Base-by-base conservation (phyloP, 495 filamentous ascomycete species). In the Cairneyella variabilis region DNA sequence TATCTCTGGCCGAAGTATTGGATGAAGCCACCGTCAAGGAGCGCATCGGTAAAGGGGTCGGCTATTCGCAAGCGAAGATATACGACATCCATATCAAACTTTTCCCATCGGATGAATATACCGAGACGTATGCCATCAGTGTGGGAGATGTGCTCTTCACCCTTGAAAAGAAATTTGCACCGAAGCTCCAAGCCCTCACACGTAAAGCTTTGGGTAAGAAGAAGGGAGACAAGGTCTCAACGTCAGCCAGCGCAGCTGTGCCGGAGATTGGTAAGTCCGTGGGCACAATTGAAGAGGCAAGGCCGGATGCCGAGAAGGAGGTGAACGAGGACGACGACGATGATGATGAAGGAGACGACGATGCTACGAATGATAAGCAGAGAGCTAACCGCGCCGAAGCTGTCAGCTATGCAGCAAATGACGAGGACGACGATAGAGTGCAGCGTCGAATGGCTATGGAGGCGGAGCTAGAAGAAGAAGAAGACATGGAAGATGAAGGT, bases 341-440 rank as follows among this genome's bases (percentile, higher is more conserved):
- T 48, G 80, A 85, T 40, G 87, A 89, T 38, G 90, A 86, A 42
- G 88, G 80, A 11, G 88, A 89, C 50, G 90, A 88, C 53, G 92
- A 97, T 66, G 90, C 90, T 41, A 95, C 93, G 27, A 82, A 83
- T 48, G 81, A 83, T 51, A 88, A 89, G 67, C 79, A 85, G 60
- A 78, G 74, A 48, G 79, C 83, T 14, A 91, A 93, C 66, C 79
- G 86, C 41, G 69, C 73, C 40, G 88, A 96, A 69, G 87, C 84
- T 28, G 82, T 91, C 7, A 90, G 88, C 11, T 98, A 97, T 64
- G 95, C 88, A 32, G 90, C 79, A 6, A 90, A 90, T 26, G 92
- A 97, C 61, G 92, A 95, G 26, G 95, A 89, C 5, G 93, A 98
- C 65, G 83, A 91, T 57, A 82, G 70, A 17, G 84, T 92, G 58